Conservation (phyloP, 805 yeast species). For the Candida namnaoensis region DNA sequence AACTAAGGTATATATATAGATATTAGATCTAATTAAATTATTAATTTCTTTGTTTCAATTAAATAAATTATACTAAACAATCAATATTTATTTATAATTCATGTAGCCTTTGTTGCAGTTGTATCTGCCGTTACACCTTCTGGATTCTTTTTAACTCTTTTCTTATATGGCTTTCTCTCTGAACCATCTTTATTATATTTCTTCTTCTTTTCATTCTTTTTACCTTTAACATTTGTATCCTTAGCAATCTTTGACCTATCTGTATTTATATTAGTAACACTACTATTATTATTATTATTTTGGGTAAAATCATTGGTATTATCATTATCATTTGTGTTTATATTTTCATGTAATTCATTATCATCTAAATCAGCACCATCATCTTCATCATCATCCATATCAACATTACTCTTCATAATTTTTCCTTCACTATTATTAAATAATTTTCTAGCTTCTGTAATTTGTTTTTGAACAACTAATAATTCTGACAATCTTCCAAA, state of each 20-base stretch:
- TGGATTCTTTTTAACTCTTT: constrained; percentile 17
- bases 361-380: constrained; percentile 17
- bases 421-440: constrained; percentile 56
- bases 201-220: constrained; percentile 15
- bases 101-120: neutral
- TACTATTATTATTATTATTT: constrained; percentile 1
- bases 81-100: neutral
- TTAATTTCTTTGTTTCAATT: neutral
- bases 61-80: too few relatives aligned
- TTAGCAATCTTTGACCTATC: constrained; percentile 3
- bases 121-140: neutral
- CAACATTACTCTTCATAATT: constrained; percentile 18
- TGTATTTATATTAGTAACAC: constrained; percentile 1
- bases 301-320: constrained; percentile 2
- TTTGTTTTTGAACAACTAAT: constrained; percentile 47
- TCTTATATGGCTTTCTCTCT: constrained; percentile 23
- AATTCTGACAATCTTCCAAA: constrained; percentile 64
- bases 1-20: too few relatives aligned
- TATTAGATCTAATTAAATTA: too few relatives aligned
- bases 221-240: constrained; percentile 2
- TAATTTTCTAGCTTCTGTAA: constrained; percentile 57
- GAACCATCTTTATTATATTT: constrained; percentile 21
- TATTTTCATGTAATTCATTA: constrained; percentile 1
- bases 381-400: constrained; percentile 19
- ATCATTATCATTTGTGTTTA: constrained; percentile 6